Percentiles rank a stretch among this genome's conserved stretches.
phyloP scores from a whole-genome alignment of 2,329 filamentous ascomycete species.

The Colletotrichum sp. region DNA sequence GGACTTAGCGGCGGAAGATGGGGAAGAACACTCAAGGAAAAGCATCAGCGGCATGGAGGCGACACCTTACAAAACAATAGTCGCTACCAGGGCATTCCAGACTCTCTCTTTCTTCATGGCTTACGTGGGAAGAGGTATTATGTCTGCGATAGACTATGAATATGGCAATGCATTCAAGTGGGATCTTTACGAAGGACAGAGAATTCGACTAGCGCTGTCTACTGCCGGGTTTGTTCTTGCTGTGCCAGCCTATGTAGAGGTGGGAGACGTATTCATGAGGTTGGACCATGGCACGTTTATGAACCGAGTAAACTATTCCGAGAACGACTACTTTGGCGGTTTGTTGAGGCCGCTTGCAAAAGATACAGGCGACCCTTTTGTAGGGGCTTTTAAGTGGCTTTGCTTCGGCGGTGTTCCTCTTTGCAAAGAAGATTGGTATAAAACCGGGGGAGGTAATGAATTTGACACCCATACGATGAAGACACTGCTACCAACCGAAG shows the following conservation, averaged over 20 bases:
- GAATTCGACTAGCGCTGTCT: background rate
- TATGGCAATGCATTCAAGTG: accelerated
- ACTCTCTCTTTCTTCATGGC: background rate
- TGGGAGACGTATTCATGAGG: background rate
- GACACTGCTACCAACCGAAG: no score
- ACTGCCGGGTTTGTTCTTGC: background rate
- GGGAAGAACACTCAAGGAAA: no score
- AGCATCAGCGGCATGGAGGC: no score
- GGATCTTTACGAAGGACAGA: background rate
- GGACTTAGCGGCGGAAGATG: background rate
- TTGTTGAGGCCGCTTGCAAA: background rate
- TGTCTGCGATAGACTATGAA: background rate
- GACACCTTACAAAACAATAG: no score
- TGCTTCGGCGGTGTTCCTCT: background rate
- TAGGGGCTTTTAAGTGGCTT: background rate
- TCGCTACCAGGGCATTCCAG: background rate
- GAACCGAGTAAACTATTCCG: no score
- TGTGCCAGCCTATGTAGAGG: background rate
- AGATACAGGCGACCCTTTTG: accelerated
- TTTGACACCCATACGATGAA: no score
- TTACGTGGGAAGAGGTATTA: background rate
- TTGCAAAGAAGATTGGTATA: no score
- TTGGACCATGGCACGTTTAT: no score
- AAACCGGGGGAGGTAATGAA: no score
- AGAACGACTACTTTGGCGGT: no score